These are phyloP conservation scores for Vitis labrusca DNA, from an alignment of 164 flowering plant genomes.

Conservation along the genomic window DNA sequence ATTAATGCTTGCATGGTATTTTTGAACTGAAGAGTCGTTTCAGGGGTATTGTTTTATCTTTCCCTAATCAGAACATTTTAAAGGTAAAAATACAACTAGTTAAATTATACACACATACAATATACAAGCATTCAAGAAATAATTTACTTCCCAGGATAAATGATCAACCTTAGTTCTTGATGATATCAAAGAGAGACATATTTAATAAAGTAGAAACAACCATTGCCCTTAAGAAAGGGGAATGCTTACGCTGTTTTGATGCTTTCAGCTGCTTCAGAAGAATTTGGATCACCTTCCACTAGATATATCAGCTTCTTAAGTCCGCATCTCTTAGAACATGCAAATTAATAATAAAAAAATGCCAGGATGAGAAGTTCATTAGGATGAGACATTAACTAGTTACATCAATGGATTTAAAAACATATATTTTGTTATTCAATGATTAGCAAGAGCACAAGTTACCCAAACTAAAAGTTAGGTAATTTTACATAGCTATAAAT, in stretches of 20 bases:
- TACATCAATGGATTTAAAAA: not conserved
- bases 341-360: constrained; percentile 5
- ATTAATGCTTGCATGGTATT: too few species aligned
- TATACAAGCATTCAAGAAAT: too few species aligned
- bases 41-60: too few species aligned
- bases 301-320: constrained; percentile 84
- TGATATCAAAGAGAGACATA: not conserved
- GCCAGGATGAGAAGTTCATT: not conserved
- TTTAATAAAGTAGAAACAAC: not conserved
- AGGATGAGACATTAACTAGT: not conserved
- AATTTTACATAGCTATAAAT: too few species aligned
- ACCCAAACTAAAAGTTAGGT: too few species aligned
- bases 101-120: not conserved
- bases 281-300: constrained; percentile 94
- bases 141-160: too few species aligned
- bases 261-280: constrained; percentile 86
- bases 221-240: not conserved
- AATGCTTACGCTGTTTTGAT: constrained; percentile 93
- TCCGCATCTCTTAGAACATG: constrained; percentile 70
- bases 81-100: not conserved
- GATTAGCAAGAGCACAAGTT: too few species aligned
- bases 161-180: not conserved
- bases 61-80: not conserved
- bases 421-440: too few species aligned
- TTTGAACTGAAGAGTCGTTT: too few species aligned